These are phyloP conservation scores for Nigrograna mackinnonii DNA, from an alignment of 2,329 filamentous ascomycete species.

Conservation along the genomic window DNA sequence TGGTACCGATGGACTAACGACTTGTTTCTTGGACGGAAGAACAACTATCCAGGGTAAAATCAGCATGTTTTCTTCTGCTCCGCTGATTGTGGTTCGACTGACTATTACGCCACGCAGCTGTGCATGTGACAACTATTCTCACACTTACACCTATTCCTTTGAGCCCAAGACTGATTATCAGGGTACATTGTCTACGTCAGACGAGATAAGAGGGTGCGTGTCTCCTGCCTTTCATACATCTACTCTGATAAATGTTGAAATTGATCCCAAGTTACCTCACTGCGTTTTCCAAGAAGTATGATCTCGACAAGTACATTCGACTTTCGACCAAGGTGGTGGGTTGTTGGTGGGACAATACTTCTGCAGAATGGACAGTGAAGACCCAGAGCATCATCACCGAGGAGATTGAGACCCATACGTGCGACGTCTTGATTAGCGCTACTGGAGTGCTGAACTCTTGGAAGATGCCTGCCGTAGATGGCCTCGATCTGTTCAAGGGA, in stretches of 20 bases:
- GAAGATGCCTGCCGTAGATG: not conserved
- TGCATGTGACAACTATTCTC: constrained; percentile 35
- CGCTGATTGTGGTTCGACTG: too few relatives aligned
- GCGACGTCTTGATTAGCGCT: constrained; percentile 33
- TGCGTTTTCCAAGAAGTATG: constrained; percentile 32
- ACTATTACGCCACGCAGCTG: too few relatives aligned
- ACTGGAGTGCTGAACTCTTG: constrained; percentile 2
- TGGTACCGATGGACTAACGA: constrained; percentile 42
- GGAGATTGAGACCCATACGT: constrained; percentile 36
- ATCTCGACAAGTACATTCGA: constrained; percentile 31
- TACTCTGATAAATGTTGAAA: too few relatives aligned
- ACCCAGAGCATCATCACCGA: not conserved
- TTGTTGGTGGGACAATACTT: constrained; percentile 36
- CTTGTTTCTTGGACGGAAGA: constrained; percentile 48
- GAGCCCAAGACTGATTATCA: constrained; percentile 42
- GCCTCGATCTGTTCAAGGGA: constrained; percentile 1
- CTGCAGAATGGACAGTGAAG: constrained; percentile 32
- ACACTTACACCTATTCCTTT: constrained; percentile 40
- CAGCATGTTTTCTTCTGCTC: too few relatives aligned
- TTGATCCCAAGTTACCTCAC: constrained; percentile 31
- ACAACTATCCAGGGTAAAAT: too few relatives aligned
- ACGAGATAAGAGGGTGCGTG: too few relatives aligned
- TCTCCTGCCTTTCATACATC: too few relatives aligned
- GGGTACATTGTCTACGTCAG: not conserved
- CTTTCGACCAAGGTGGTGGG: constrained; percentile 31